Conservation (phyloP, 2,329 filamentous ascomycete genomes). For the Curvularia hawaiiensis region DNA sequence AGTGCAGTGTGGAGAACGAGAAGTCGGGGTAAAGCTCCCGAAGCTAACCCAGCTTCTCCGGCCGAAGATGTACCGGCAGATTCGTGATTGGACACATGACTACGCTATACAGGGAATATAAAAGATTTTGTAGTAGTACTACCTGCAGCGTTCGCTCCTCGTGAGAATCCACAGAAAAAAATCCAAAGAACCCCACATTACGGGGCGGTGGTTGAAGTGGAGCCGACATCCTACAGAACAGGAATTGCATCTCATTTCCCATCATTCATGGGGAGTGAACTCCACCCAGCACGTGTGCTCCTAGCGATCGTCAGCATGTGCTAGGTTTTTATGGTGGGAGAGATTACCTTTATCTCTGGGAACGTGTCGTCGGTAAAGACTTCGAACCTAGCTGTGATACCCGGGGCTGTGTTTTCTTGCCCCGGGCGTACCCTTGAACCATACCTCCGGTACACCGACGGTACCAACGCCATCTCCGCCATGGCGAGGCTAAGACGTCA, state of each 20-base stretch:
- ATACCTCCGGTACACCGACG: conserved; percentile 52
- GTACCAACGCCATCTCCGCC: conserved; percentile 57
- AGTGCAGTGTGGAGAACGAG: conserved; percentile 17
- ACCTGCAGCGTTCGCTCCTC: background rate
- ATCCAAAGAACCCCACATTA: conserved; percentile 10
- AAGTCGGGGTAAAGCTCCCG: conserved; percentile 10
- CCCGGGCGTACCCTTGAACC: conserved; percentile 31
- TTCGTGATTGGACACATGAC: conserved; percentile 13
- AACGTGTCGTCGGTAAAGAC: conserved; percentile 47
- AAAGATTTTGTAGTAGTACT: background rate
- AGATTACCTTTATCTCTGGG: conserved; percentile 20
- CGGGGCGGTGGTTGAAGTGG: conserved; percentile 1
- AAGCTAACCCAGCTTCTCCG: conserved; percentile 6
- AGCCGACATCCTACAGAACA: background rate
- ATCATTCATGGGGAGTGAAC: background rate
- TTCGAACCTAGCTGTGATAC: conserved; percentile 51
- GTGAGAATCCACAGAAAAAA: background rate
- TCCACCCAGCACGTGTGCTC: conserved; percentile 15
- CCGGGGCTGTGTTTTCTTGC: conserved; percentile 44
- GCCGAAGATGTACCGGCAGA: conserved; percentile 13
- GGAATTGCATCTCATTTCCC: background rate
- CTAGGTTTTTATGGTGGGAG: background rate
- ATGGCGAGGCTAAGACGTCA: conserved; percentile 47
- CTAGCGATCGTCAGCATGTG: background rate
- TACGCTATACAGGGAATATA: conserved; percentile 4